A percentile compares a stretch with the other conserved stretches of the same genome.
phyloP scores from a whole-genome alignment of 2,329 filamentous ascomycete species.

The Beauveria varroae region DNA sequence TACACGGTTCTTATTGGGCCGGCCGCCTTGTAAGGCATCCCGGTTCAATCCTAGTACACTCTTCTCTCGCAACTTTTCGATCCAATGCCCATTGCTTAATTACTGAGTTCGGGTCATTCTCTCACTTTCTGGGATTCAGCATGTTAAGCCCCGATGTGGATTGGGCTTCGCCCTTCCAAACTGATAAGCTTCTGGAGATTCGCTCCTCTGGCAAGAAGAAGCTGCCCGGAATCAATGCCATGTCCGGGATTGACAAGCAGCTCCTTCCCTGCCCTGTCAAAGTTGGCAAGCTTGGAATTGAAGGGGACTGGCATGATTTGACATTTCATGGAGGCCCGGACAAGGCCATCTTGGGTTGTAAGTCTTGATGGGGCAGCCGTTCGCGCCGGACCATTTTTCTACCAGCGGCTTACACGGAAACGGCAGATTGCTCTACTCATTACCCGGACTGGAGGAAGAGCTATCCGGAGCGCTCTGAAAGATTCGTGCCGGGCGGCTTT shows the following conservation, averaged over 20 bases:
- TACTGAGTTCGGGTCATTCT: background rate
- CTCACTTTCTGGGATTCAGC: background rate
- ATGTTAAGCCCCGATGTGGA: conserved; percentile 23
- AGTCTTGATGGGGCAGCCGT: conserved; percentile 18
- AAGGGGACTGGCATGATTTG: conserved; percentile 54
- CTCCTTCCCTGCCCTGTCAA: conserved; percentile 35
- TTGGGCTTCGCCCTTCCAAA: conserved; percentile 34
- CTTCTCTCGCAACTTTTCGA: background rate
- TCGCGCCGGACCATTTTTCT: background rate
- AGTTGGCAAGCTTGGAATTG: conserved; percentile 43
- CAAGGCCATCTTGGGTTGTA: conserved; percentile 54
- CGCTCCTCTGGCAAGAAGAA: conserved; percentile 50
- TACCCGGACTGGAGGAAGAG: conserved; percentile 48
- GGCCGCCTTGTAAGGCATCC: conserved; percentile 3
- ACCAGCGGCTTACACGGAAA: background rate
- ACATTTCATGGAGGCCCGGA: conserved; percentile 55
- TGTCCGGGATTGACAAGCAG: conserved; percentile 51
- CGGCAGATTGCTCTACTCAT: conserved; percentile 50
- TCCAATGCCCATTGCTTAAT: background rate
- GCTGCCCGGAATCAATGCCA: conserved; percentile 42
- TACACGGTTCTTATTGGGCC: background rate
- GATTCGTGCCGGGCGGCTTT: conserved; percentile 52
- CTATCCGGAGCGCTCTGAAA: conserved; percentile 40
- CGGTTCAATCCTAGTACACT: background rate
- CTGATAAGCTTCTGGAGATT: conserved; percentile 47